Base-by-base conservation (phyloP, 2,329 filamentous ascomycete species). In the Periconia sp. region DNA sequence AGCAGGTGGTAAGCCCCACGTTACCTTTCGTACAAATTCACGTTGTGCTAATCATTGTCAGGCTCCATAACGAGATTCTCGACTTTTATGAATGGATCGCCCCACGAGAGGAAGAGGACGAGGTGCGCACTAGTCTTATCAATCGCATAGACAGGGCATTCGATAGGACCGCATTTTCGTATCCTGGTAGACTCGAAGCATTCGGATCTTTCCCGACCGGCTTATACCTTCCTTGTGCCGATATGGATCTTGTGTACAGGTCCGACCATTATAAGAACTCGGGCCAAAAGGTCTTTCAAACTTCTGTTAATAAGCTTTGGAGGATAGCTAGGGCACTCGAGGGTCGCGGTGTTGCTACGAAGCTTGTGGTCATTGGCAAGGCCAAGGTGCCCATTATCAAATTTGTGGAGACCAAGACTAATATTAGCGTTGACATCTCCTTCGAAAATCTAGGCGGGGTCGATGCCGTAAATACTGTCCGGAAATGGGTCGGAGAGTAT, bases 121-220 rank as follows among this genome's bases (percentile, higher is more conserved):
- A 81, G 2, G 85, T 96, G 50, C 90, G 94, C 10, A 75, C 81
- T 18, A 83, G 89, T 45, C 77, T 99, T 14, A 81, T 97, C 33
- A 76, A 84, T 2, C 86, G 91, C 17, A 78, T 97, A 1, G 80
- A 85, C 47, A 68, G 70, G 17, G 80, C 81, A 2, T 81, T 95
- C 65, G 80, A 62, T 10, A 50, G 45, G 19, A 58, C 57, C 5
- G 50, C 55, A 13, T 64, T 66, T 20, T 57, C 61, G 13, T 56
- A 61, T 17, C 55, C 78, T 72, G 85, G 86, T 11, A 80, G 87
- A 46, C 78, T 97, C 8, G 79, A 83, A 33, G 81, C 88, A 10
- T 99, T 99, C 70, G 94, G 94, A n/a, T 97, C 94, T 0, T 99
- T 92, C 74, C 92, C 91, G 62, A 91, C 91, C 2, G 91, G 90